Evolutionary conservation across 768 basidiomycete genomes (phyloP).

Genomic region (Trametes gibbosa): DNA sequence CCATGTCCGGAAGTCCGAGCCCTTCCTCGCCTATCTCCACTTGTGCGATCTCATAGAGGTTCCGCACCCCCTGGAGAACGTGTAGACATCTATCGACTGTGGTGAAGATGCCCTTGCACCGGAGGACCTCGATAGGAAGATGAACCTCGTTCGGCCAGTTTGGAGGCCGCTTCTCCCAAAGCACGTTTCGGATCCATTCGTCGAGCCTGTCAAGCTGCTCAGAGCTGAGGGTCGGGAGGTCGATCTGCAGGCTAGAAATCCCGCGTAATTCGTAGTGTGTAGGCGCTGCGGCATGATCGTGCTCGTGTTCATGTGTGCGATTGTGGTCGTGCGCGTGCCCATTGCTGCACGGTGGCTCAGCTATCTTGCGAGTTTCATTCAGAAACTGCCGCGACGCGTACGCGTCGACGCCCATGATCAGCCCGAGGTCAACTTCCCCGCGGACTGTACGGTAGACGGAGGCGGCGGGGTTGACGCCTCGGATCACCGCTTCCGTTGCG

Average conservation of each 20-base stretch:
- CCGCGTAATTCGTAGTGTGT: slow-evolving; percentile 72
- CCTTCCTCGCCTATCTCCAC: slow-evolving; percentile 35
- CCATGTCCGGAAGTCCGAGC: slow-evolving; percentile 54
- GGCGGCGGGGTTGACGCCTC: slow-evolving; percentile 75
- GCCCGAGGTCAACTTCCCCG: slow-evolving; percentile 68
- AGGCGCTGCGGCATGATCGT: slow-evolving; percentile 31
- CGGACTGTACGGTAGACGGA: slow-evolving; percentile 70
- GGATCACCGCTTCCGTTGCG: slow-evolving; percentile 59
- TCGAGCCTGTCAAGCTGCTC: slow-evolving; percentile 57
- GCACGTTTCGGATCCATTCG: slow-evolving; percentile 72
- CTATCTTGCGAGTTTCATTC: neutral
- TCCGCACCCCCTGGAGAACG: slow-evolving; percentile 90
- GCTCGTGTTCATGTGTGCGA: slow-evolving; percentile 34
- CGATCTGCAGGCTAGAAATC: slow-evolving; percentile 78
- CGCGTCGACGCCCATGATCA: slow-evolving; percentile 79
- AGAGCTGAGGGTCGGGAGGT: slow-evolving; percentile 56
- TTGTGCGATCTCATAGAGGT: slow-evolving; percentile 75
- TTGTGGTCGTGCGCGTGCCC: slow-evolving; percentile 31
- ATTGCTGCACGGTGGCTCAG: slow-evolving; percentile 15
- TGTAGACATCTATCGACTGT: slow-evolving; percentile 53
- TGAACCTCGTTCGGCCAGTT: slow-evolving; percentile 17
- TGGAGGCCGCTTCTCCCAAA: slow-evolving; percentile 75
- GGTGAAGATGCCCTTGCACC: slow-evolving; percentile 84
- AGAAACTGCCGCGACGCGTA: slow-evolving; percentile 53
- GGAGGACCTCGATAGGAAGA: slow-evolving; percentile 56